Conservation (phyloP, 2,329 filamentous ascomycete genomes). For the Kalmusia sp. region DNA sequence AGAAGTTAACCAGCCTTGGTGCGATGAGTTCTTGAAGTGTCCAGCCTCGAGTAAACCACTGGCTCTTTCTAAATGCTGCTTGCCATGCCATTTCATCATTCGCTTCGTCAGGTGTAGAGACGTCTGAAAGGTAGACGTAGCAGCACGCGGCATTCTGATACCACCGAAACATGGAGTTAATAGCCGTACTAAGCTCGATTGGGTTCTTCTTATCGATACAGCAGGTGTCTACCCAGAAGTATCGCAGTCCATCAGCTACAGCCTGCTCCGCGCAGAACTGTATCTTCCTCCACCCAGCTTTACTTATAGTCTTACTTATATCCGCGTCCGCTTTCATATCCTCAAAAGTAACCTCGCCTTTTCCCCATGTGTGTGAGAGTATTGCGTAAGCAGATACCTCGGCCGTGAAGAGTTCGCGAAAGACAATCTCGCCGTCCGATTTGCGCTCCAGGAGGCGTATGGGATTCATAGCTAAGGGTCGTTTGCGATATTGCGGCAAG, state of each 20-base stretch:
- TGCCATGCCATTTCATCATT: conserved; percentile 11
- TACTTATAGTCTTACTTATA: too few relatives aligned
- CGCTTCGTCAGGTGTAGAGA: conserved; percentile 13
- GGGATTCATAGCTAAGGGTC: too few relatives aligned
- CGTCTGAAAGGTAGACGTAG: conserved; percentile 13
- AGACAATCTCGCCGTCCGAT: too few relatives aligned
- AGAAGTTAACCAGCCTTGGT: conserved; percentile 21
- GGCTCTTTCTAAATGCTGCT: conserved; percentile 16
- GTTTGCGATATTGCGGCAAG: too few relatives aligned
- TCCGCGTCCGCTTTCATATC: too few relatives aligned
- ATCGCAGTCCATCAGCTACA: conserved; percentile 15
- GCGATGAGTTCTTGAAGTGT: conserved; percentile 23
- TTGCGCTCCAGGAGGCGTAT: too few relatives aligned
- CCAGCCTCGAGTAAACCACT: conserved; percentile 26
- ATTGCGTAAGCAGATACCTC: too few relatives aligned
- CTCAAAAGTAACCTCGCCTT: too few relatives aligned
- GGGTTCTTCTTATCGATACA: conserved; percentile 20
- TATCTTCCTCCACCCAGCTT: conserved; percentile 24
- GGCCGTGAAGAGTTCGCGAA: too few relatives aligned
- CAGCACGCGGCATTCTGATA: conserved; percentile 21
- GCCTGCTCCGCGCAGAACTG: conserved; percentile 24
- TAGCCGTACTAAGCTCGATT: conserved; percentile 16
- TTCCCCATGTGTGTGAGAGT: too few relatives aligned
- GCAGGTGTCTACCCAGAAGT: conserved; percentile 13
- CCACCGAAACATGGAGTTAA: conserved; percentile 27